These are phyloP conservation scores for Achaetomium macrosporum DNA, from an alignment of 2,329 filamentous ascomycete species.

Conservation along the genomic window DNA sequence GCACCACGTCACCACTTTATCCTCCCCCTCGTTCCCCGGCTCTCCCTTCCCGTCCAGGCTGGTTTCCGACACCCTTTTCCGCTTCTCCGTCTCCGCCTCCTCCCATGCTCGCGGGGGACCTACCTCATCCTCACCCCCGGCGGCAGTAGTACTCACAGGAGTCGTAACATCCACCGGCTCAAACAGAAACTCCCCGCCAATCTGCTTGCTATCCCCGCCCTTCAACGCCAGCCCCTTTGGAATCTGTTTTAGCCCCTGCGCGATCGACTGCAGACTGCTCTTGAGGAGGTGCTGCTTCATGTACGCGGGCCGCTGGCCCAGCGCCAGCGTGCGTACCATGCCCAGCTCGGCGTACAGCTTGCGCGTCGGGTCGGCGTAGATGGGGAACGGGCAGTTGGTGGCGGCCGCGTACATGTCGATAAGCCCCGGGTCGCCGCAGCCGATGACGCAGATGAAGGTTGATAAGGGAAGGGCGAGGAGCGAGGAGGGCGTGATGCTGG, in stretches of 20 bases:
- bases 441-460: constrained; percentile 63
- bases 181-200: constrained; percentile 76
- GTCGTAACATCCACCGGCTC: constrained; percentile 39
- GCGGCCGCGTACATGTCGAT: constrained; percentile 60
- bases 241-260: constrained; percentile 55
- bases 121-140: background rate
- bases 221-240: constrained; percentile 53
- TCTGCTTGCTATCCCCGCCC: constrained; percentile 61
- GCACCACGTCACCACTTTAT: constrained; percentile 68
- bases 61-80: constrained; percentile 8
- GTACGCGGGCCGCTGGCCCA: constrained; percentile 59
- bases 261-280: constrained; percentile 45
- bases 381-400: constrained; percentile 63
- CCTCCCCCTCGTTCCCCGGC: constrained; percentile 26
- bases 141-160: no score
- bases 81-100: background rate
- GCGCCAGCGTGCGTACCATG: constrained; percentile 58
- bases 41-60: constrained; percentile 25
- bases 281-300: constrained; percentile 50
- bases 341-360: constrained; percentile 61
- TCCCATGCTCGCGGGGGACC: background rate
- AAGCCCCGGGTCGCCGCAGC: constrained; percentile 63
- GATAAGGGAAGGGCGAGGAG: constrained; percentile 47
- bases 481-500: constrained; percentile 44
- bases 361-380: constrained; percentile 69